A percentile compares a stretch with the other conserved stretches of the same genome.
phyloP scores from a whole-genome alignment of 2,329 filamentous ascomycete genomes.

The Fusarium paranaense region DNA sequence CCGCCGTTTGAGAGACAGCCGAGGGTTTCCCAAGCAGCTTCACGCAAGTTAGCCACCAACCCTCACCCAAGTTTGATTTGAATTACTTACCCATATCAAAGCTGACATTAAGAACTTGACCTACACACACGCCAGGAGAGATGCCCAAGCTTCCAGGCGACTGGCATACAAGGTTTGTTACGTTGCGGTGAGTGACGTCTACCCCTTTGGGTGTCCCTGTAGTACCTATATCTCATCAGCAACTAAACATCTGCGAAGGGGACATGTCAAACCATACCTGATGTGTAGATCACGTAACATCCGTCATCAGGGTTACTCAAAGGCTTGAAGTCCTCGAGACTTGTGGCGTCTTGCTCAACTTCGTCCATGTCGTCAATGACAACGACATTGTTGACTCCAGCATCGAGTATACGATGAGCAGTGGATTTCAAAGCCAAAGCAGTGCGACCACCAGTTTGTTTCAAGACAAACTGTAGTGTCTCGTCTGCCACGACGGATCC shows the following conservation, averaged over 20 bases:
- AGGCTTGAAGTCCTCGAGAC: background rate
- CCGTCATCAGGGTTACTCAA: constrained; percentile 45
- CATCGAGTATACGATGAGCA: constrained; percentile 40
- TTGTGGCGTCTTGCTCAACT: background rate
- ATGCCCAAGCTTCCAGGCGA: constrained; percentile 64
- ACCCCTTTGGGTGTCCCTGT: constrained; percentile 70
- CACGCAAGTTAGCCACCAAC: background rate
- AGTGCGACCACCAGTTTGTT: constrained; percentile 57
- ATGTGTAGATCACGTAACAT: constrained; percentile 67
- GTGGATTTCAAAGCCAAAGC: constrained; percentile 58
- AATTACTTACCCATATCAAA: constrained; percentile 69
- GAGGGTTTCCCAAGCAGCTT: constrained; percentile 70
- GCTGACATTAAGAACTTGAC: constrained; percentile 66
- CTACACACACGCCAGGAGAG: constrained; percentile 61
- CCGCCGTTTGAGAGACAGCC: constrained; percentile 67
- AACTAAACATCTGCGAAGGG: accelerated
- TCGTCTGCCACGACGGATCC: constrained; percentile 63
- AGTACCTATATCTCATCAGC: constrained; percentile 51
- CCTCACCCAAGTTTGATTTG: background rate
- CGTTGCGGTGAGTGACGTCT: constrained; percentile 66
- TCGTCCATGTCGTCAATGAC: constrained; percentile 44
- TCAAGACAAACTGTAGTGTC: constrained; percentile 61
- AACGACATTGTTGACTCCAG: constrained; percentile 38
- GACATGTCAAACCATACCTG: constrained; percentile 49
- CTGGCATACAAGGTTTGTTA: constrained; percentile 64